Evolutionary conservation across 441 rosid genomes (phyloP).

Genomic region (Mallotus repandus): DNA sequence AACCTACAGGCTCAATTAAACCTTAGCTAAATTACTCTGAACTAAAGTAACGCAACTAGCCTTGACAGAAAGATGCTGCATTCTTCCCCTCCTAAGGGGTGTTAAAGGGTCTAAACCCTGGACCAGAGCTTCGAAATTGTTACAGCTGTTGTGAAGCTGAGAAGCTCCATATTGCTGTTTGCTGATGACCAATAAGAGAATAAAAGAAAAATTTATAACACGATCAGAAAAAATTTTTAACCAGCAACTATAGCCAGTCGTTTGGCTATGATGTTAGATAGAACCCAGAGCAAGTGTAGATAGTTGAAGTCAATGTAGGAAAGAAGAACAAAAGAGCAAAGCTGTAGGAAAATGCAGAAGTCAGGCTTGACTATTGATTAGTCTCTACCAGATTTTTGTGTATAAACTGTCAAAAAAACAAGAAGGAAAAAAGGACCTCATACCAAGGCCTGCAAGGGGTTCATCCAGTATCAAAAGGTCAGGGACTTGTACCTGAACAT

Average conservation of each 20-base stretch:
- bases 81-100: background rate
- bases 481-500: conserved; percentile 77
- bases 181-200: background rate
- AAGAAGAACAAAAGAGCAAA: background rate
- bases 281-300: background rate
- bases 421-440: conserved; percentile 19
- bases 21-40: background rate
- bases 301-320: background rate
- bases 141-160: conserved; percentile 1
- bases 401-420: background rate
- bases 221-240: background rate
- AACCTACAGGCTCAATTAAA: background rate
- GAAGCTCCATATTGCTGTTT: background rate
- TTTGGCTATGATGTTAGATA: background rate
- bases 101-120: background rate
- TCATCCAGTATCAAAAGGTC: conserved; percentile 87
- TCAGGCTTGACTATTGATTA: conserved; percentile 5
- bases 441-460: conserved; percentile 99
- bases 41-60: conserved; percentile 8
- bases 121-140: background rate
- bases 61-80: background rate
- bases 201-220: background rate
- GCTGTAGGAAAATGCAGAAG: conserved; percentile 1
- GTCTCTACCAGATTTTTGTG: background rate
- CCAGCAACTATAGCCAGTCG: background rate